A percentile compares a stretch with the other conserved stretches of the same genome.
These are phyloP conservation scores for Viridothelium virens DNA, from an alignment of 495 filamentous ascomycete species.

Conservation along the genomic window DNA sequence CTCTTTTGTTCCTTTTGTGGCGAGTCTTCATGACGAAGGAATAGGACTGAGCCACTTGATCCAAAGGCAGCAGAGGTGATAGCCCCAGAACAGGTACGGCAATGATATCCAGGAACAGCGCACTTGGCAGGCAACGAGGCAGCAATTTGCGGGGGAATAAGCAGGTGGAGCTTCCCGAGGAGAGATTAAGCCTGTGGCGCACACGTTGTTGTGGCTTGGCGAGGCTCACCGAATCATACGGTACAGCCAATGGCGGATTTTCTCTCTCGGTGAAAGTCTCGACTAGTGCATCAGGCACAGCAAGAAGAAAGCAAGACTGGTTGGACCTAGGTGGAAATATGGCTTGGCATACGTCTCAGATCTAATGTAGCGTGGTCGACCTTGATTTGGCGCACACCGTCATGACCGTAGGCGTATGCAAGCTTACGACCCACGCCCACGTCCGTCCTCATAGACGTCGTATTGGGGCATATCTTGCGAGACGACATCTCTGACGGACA, in stretches of 20 bases:
- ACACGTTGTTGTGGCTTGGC: neutral
- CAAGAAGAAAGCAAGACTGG: too few relatives aligned
- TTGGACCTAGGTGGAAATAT: too few relatives aligned
- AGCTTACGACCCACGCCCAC: neutral
- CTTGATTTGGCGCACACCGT: too few relatives aligned
- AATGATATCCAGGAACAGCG: neutral
- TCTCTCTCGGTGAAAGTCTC: too few relatives aligned
- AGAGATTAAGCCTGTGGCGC: neutral
- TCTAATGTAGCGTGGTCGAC: neutral
- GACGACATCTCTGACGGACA: neutral
- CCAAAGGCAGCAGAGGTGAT: too few relatives aligned
- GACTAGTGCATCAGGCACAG: too few relatives aligned
- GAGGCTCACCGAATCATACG: neutral
- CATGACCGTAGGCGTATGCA: neutral
- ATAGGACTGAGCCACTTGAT: too few relatives aligned
- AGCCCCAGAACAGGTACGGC: too few relatives aligned
- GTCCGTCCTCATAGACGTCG: neutral
- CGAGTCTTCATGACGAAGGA: too few relatives aligned
- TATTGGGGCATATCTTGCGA: neutral
- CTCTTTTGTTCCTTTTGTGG: too few relatives aligned
- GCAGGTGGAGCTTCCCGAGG: neutral
- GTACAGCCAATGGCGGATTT: too few relatives aligned
- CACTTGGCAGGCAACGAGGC: neutral
- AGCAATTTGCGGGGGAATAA: neutral
- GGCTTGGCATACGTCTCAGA: neutral